These are phyloP conservation scores for Nakaseomyces glabratus DNA, from an alignment of 1,139 yeast species.

Conservation along the genomic window DNA sequence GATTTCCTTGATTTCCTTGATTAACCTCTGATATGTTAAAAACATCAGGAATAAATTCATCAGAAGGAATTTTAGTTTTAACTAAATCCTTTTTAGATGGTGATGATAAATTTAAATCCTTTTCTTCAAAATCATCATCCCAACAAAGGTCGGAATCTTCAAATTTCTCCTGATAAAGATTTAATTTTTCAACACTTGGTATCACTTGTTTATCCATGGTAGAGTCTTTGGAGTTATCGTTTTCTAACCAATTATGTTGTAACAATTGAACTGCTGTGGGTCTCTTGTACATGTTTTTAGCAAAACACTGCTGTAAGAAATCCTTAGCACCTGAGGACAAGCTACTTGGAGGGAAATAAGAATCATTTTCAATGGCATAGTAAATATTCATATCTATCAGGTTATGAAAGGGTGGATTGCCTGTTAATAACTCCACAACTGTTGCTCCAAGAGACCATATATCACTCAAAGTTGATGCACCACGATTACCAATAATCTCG, in stretches of 20 bases:
- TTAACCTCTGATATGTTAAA: too few species aligned
- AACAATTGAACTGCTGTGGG: conserved; percentile 26
- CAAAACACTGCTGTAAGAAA: conserved; percentile 68
- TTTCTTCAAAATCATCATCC: conserved; percentile 26
- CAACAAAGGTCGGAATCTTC: conserved; percentile 20
- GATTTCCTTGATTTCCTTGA: too few species aligned
- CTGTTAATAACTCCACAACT: conserved; percentile 75
- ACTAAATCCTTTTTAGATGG: conserved; percentile 7
- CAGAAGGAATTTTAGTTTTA: too few species aligned
- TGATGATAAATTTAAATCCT: conserved; percentile 12
- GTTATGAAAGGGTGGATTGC: conserved; percentile 80
- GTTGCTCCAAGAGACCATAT: conserved; percentile 97
- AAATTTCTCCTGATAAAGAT: conserved; percentile 17
- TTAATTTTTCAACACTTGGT: conserved; percentile 9
- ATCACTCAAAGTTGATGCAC: conserved; percentile 81
- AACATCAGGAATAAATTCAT: too few species aligned
- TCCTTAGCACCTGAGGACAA: conserved; percentile 48
- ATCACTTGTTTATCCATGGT: neutral
- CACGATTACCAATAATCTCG: conserved; percentile 83
- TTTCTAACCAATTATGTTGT: conserved; percentile 23
- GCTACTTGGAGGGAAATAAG: conserved; percentile 66
- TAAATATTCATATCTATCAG: conserved; percentile 79
- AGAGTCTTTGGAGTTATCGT: neutral
- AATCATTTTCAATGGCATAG: conserved; percentile 86
- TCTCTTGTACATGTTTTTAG: conserved; percentile 32